These are phyloP conservation scores for Penicillium sp. DNA, from an alignment of 2,329 filamentous ascomycete species.

Conservation along the genomic window DNA sequence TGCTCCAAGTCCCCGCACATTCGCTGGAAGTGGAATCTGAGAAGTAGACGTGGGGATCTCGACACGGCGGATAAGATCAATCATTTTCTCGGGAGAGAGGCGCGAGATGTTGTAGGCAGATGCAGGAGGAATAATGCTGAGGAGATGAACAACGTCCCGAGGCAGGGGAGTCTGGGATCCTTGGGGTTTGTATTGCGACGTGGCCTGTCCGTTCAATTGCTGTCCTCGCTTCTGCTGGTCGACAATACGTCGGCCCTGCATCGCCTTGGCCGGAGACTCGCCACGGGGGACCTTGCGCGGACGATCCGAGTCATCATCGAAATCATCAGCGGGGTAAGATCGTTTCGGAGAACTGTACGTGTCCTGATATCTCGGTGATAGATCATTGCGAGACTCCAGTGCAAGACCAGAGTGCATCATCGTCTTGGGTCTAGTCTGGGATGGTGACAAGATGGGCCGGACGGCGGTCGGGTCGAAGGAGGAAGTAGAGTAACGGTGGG, in stretches of 20 bases:
- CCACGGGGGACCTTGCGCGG: conserved; percentile 84
- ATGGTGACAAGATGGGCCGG: conserved; percentile 79
- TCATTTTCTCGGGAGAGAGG: conserved; percentile 68
- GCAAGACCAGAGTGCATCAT: conserved; percentile 31
- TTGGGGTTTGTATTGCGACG: conserved; percentile 50
- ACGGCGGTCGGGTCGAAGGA: conserved; percentile 78
- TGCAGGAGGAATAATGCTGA: conserved; percentile 72
- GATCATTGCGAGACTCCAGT: conserved; percentile 33
- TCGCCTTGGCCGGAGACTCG: conserved; percentile 90
- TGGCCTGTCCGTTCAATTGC: conserved; percentile 29
- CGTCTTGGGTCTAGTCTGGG: conserved; percentile 69
- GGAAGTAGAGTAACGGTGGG: conserved; percentile 68
- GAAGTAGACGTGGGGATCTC: conserved; percentile 58
- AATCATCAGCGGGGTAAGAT: conserved; percentile 64
- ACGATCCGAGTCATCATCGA: conserved; percentile 66
- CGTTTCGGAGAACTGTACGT: conserved; percentile 51
- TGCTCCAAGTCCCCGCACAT: conserved; percentile 30
- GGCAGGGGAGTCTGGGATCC: conserved; percentile 65
- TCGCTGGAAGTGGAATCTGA: conserved; percentile 39
- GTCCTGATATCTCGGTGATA: conserved; percentile 37
- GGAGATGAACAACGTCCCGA: conserved; percentile 59
- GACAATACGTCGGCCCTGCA: conserved; percentile 77
- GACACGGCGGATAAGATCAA: conserved; percentile 67
- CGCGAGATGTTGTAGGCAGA: conserved; percentile 68
- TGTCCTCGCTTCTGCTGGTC: conserved; percentile 65